phyloP scores from a whole-genome alignment of 129 eudicot species.

The Apium graveolens region DNA sequence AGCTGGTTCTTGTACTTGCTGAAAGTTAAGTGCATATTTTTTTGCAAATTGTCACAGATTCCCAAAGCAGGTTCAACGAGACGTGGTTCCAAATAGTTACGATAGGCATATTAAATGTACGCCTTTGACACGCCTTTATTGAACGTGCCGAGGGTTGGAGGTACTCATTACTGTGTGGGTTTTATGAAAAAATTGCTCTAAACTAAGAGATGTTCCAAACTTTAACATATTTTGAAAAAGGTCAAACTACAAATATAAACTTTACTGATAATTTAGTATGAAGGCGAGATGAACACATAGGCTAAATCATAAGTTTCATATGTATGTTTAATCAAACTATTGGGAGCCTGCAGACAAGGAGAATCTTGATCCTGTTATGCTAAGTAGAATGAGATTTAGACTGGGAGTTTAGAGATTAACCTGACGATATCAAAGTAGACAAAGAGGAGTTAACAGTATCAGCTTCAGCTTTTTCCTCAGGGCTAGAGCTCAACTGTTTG shows the following conservation, averaged over 20 bases:
- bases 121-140: background rate
- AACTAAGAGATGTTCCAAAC: background rate
- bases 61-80: background rate
- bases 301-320: background rate
- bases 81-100: background rate
- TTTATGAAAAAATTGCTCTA: background rate
- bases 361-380: background rate
- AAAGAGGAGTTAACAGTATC: slow-evolving; percentile 61
- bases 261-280: too few relatives aligned
- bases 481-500: slow-evolving; percentile 68
- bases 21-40: background rate
- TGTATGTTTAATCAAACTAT: too few relatives aligned
- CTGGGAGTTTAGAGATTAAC: slow-evolving; percentile 20
- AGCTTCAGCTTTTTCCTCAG: slow-evolving; percentile 70
- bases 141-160: background rate
- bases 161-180: background rate
- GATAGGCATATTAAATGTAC: background rate
- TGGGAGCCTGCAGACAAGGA: background rate
- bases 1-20: background rate
- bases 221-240: background rate
- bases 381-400: background rate
- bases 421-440: slow-evolving; percentile 68
- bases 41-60: background rate
- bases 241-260: background rate
- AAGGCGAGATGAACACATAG: too few relatives aligned